Percentiles rank a stretch among this genome's conserved stretches.
Conservation (phyloP, 192 early-diverging fungal species). For the Allomyces macrogynus region DNA sequence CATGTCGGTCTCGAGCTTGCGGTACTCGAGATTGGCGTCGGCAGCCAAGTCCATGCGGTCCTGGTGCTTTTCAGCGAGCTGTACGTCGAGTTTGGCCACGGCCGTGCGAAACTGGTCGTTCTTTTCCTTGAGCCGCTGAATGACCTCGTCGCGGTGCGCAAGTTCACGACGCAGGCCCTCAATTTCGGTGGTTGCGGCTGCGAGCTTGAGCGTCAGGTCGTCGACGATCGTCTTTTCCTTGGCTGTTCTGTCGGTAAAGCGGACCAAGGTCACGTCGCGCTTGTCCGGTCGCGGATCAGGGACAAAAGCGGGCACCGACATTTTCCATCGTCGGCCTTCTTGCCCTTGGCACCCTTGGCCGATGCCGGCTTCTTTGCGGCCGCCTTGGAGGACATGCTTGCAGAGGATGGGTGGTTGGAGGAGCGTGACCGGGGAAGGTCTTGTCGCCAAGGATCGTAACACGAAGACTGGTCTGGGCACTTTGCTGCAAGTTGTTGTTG, state of each 20-base stretch:
- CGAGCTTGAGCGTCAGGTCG: background rate
- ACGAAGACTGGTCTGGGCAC: no score
- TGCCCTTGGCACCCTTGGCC: background rate
- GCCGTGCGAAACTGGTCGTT: background rate
- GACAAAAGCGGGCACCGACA: background rate
- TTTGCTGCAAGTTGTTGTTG: no score
- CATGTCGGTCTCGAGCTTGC: background rate
- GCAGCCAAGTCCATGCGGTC: background rate
- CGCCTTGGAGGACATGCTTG: no score
- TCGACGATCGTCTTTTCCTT: slow-evolving; percentile 1
- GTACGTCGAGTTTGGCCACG: background rate
- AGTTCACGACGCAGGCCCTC: background rate
- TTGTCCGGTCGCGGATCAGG: no score
- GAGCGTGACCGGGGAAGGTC: no score
- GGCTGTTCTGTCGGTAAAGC: background rate
- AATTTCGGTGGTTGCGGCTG: background rate
- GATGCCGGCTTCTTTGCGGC: no score
- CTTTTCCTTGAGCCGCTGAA: background rate
- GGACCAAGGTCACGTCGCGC: no score
- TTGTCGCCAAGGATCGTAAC: no score
- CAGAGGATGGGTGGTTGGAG: no score
- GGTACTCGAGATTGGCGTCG: background rate
- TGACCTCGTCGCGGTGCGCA: background rate
- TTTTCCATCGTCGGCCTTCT: background rate
- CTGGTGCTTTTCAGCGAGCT: background rate